Evolutionary conservation across 2,329 filamentous ascomycete genomes (phyloP).

Genomic region (Phyllosticta capitalensis): DNA sequence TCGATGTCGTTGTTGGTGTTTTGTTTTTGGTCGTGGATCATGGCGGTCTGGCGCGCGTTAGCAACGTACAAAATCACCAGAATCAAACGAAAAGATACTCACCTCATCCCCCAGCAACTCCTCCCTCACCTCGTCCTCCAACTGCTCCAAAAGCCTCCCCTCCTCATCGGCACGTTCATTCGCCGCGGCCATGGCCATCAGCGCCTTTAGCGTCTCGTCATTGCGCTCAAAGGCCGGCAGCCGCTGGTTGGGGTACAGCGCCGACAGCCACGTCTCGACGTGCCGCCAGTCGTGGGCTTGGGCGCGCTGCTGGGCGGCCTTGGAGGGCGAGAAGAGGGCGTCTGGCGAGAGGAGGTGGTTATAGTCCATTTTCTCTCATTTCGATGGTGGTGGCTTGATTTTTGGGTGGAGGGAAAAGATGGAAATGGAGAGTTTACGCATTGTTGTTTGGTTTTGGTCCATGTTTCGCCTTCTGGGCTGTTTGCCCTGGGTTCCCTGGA

Average conservation of each 20-base stretch:
- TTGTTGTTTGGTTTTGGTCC: neutral
- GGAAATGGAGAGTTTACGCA: too few species aligned
- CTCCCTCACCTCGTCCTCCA: conserved; percentile 27
- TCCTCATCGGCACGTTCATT: conserved; percentile 75
- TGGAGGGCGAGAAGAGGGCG: conserved; percentile 50
- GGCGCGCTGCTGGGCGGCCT: conserved; percentile 65
- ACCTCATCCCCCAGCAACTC: conserved; percentile 41
- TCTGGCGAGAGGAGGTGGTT: conserved; percentile 27
- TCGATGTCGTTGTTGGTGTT: neutral
- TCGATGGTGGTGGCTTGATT: too few species aligned
- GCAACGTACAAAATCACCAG: too few species aligned
- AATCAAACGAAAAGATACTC: conserved; percentile 10
- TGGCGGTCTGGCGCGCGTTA: conserved; percentile 5
- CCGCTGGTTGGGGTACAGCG: conserved; percentile 55
- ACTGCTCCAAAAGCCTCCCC: conserved; percentile 46
- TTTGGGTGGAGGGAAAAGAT: too few species aligned
- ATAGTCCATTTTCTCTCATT: conserved; percentile 2
- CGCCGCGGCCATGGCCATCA: conserved; percentile 62
- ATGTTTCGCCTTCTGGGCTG: neutral
- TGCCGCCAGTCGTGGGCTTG: conserved; percentile 87
- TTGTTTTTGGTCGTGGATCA: conserved; percentile 12
- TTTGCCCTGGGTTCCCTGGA: neutral
- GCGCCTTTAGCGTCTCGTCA: conserved; percentile 64
- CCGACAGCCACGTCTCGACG: conserved; percentile 69
- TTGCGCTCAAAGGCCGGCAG: conserved; percentile 78